phyloP scores from a whole-genome alignment of 2,329 filamentous ascomycete species.

The Diaporthe caulivora region DNA sequence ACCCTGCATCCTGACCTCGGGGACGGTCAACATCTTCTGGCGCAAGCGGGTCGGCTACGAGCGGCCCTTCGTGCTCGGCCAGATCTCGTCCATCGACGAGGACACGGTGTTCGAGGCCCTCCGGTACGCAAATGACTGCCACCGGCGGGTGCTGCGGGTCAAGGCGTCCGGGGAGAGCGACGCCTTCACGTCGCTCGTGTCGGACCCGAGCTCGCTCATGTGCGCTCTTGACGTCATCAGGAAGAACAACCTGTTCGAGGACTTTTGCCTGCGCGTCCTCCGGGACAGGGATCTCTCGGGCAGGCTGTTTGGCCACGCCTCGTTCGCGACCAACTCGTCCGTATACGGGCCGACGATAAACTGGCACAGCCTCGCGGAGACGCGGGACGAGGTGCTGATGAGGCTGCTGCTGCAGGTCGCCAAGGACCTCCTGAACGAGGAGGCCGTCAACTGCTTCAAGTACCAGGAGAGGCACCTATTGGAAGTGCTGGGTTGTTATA shows the following conservation, averaged over 20 bases:
- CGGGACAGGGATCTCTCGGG: conserved; percentile 22
- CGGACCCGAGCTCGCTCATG: conserved; percentile 39
- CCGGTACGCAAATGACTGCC: conserved; percentile 41
- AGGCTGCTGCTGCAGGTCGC: conserved; percentile 31
- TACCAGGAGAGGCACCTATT: conserved; percentile 42
- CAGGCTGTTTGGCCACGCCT: conserved; percentile 18
- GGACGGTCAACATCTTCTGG: conserved; percentile 64
- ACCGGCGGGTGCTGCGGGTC: conserved; percentile 31
- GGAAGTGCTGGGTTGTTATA: conserved; percentile 41
- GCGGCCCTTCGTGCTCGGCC: conserved; percentile 47
- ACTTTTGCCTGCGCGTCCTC: conserved; percentile 42
- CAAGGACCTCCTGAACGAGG: conserved; percentile 37
- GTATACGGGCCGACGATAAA: conserved; percentile 36
- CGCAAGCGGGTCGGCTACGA: conserved; percentile 60
- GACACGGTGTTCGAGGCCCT: conserved; percentile 47
- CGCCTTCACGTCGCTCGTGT: conserved; percentile 38
- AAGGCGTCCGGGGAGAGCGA: conserved; percentile 28
- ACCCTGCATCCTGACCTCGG: conserved; percentile 61
- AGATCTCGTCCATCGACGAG: conserved; percentile 37
- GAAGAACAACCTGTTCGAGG: conserved; percentile 43
- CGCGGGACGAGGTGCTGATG: conserved; percentile 29
- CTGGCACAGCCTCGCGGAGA: conserved; percentile 30
- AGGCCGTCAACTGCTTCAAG: conserved; percentile 37
- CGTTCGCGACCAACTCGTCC: conserved; percentile 7
- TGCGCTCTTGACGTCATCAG: conserved; percentile 43